Evolutionary conservation across 306 rosid species (phyloP).

Genomic region (Citrullus colocynthis): DNA sequence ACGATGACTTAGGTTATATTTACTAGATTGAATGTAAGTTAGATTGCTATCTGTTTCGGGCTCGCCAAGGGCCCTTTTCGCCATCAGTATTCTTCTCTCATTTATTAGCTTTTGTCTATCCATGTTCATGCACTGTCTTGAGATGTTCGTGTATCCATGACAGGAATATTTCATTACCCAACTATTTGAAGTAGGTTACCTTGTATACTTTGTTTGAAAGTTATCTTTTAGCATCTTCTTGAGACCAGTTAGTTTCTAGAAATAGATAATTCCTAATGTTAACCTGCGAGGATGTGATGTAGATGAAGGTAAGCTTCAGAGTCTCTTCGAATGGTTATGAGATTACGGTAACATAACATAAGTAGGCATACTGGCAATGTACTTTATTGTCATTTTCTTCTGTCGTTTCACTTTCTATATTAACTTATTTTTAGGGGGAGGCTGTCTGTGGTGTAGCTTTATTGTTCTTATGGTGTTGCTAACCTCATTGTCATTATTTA

Average conservation of each 20-base stretch:
- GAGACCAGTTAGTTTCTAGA: not conserved
- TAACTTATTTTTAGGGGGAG: not conserved
- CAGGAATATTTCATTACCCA: not conserved
- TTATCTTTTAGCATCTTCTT: too few species aligned
- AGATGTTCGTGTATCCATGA: not conserved
- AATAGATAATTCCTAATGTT: not conserved
- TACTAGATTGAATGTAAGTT: not conserved
- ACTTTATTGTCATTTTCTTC: not conserved
- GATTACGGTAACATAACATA: not conserved
- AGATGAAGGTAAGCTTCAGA: not conserved
- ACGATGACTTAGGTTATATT: not conserved
- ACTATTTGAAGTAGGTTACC: not conserved
- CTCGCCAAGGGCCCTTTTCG: not conserved
- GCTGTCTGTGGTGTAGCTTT: not conserved
- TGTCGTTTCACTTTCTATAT: not conserved
- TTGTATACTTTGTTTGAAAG: not conserved
- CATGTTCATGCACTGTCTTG: not conserved
- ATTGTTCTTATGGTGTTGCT: too few species aligned
- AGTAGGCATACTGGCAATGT: not conserved
- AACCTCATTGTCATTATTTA: not conserved
- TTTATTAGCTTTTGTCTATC: not conserved
- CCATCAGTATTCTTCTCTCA: not conserved
- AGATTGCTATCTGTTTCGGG: not conserved
- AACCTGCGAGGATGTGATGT: too few species aligned
- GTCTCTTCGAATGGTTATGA: not conserved